These are phyloP conservation scores for Zygnema cylindricum DNA, from an alignment of 139 green algal genomes.

Conservation along the genomic window DNA sequence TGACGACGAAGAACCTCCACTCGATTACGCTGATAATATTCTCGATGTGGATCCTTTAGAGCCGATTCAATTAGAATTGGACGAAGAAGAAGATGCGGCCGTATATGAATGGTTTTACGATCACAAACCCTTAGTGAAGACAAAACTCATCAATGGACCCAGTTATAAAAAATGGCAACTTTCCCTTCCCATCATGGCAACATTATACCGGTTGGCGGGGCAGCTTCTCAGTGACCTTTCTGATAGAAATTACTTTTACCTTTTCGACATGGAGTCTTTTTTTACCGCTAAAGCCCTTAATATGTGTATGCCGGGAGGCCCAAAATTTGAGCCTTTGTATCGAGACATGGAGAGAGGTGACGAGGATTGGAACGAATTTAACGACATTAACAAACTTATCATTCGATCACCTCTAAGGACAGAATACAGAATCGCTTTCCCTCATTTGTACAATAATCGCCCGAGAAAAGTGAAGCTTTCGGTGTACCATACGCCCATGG, in stretches of 20 bases:
- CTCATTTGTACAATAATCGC: constrained; percentile 99
- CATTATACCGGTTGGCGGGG: constrained; percentile 89
- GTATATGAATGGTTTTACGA: constrained; percentile 97
- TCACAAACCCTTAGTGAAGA: constrained; percentile 88
- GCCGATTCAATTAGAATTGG: constrained; percentile 96
- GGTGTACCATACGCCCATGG: constrained; percentile 90
- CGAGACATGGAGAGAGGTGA: constrained; percentile 90
- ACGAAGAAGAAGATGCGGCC: constrained; percentile 89
- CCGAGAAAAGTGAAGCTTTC: constrained; percentile 89
- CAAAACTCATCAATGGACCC: constrained; percentile 70
- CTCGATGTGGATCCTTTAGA: constrained; percentile 96
- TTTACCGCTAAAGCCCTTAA: constrained; percentile 91
- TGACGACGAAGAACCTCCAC: constrained; percentile 98
- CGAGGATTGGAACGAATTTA: constrained; percentile 99
- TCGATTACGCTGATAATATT: constrained; percentile 99
- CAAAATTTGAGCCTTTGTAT: constrained; percentile 99
- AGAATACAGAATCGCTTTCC: constrained; percentile 95
- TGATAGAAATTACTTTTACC: constrained; percentile 99
- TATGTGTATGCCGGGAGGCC: constrained; percentile 97
- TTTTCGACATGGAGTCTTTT: constrained; percentile 90
- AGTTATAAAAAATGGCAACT: constrained; percentile 93
- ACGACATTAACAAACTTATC: constrained; percentile 99
- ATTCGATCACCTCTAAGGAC: constrained; percentile 90
- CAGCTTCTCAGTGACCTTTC: constrained; percentile 96
- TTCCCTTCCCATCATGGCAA: constrained; percentile 92